phyloP scores from a whole-genome alignment of 140 eudicot genomes.

The Flaveria floridana region DNA sequence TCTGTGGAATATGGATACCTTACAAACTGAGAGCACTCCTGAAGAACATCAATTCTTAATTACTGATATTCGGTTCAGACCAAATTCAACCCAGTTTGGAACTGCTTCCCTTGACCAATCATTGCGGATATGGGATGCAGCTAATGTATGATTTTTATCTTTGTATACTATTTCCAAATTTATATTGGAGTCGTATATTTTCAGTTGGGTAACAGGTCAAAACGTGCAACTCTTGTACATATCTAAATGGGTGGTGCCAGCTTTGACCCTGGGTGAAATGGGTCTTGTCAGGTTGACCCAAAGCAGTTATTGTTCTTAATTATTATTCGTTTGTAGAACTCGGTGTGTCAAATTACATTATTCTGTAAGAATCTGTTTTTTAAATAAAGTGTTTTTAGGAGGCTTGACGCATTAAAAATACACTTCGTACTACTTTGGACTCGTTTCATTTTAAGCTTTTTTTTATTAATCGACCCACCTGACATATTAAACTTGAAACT shows the following conservation, averaged over 20 bases:
- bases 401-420: neutral
- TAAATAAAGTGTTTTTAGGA: neutral
- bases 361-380: neutral
- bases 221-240: slow-evolving; percentile 2
- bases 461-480: neutral
- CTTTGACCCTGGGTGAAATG: neutral
- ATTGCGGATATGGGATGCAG: slow-evolving; percentile 90
- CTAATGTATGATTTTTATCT: slow-evolving; percentile 52
- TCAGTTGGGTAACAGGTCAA: slow-evolving; percentile 12
- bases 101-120: slow-evolving; percentile 74
- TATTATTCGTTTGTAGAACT: neutral
- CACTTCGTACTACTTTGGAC: neutral
- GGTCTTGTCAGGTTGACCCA: neutral
- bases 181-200: neutral
- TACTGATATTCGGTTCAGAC: slow-evolving; percentile 81
- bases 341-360: neutral
- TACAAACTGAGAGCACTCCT: slow-evolving; percentile 70
- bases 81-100: slow-evolving; percentile 74
- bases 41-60: slow-evolving; percentile 71
- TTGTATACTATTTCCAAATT: neutral
- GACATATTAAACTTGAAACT: neutral
- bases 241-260: neutral
- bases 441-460: neutral
- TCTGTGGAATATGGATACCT: slow-evolving; percentile 83
- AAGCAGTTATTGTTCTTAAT: neutral